phyloP scores from a whole-genome alignment of 2,329 filamentous ascomycete genomes.

The Botrytis cinerea region DNA sequence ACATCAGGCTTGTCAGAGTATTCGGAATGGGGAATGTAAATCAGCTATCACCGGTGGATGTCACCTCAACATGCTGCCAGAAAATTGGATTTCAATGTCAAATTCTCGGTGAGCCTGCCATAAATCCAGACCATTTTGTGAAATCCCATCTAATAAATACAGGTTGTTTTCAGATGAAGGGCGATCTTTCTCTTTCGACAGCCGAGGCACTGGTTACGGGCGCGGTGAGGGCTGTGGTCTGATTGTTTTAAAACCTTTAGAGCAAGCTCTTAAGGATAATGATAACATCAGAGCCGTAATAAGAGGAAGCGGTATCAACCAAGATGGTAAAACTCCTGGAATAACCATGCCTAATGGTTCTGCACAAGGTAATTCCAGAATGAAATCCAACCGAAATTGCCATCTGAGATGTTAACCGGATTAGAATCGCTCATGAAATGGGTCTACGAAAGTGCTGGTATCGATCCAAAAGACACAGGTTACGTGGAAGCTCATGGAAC shows the following conservation, averaged over 20 bases:
- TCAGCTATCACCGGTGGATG: slow-evolving; percentile 38
- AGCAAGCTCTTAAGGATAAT: slow-evolving; percentile 59
- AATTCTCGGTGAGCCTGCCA: slow-evolving; percentile 33
- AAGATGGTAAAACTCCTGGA: slow-evolving; percentile 59
- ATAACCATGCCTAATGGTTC: slow-evolving; percentile 55
- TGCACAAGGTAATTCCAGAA: slow-evolving; percentile 43
- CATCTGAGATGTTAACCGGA: slow-evolving; percentile 18
- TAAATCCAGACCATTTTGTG: not conserved
- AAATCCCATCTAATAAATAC: slow-evolving; percentile 49
- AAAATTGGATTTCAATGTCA: slow-evolving; percentile 36
- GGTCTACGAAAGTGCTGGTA: slow-evolving; percentile 26
- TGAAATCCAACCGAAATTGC: not conserved
- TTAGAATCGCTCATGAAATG: slow-evolving; percentile 37
- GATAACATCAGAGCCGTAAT: slow-evolving; percentile 54
- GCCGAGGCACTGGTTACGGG: slow-evolving; percentile 62
- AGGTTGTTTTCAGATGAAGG: slow-evolving; percentile 38
- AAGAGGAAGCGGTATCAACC: slow-evolving; percentile 46
- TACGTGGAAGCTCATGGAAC: slow-evolving; percentile 33
- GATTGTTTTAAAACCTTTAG: slow-evolving; percentile 59
- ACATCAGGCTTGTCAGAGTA: slow-evolving; percentile 47
- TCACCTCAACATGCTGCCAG: slow-evolving; percentile 31
- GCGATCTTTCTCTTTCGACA: slow-evolving; percentile 53
- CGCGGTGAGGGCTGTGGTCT: slow-evolving; percentile 62
- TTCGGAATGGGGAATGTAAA: slow-evolving; percentile 45
- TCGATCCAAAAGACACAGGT: slow-evolving; percentile 24